These are phyloP conservation scores for Talaromyces marneffei DNA, from an alignment of 2,329 filamentous ascomycete genomes.

Conservation along the genomic window DNA sequence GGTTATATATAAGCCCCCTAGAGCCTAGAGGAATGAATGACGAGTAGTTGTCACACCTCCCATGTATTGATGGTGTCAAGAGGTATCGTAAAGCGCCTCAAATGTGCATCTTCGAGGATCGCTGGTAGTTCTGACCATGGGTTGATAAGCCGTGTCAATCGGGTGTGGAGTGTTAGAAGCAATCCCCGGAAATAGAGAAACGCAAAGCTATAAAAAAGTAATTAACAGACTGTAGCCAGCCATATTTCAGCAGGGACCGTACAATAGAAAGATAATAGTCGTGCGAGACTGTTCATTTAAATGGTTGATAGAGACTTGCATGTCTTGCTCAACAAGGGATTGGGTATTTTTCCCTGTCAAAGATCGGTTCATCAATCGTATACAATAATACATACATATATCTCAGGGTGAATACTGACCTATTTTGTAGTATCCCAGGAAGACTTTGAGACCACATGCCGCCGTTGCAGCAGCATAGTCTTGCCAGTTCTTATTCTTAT, in stretches of 20 bases:
- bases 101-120: not conserved
- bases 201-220: not conserved
- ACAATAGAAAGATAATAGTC: not conserved
- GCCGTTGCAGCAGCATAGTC: slow-evolving; percentile 26
- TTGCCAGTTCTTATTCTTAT: slow-evolving; percentile 35
- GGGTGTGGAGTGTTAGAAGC: not conserved
- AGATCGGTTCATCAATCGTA: not conserved
- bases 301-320: not conserved
- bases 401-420: not conserved
- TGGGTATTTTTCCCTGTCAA: not conserved
- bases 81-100: not conserved
- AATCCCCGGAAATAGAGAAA: not conserved
- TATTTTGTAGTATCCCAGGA: not conserved
- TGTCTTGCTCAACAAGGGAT: not conserved
- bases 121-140: not conserved
- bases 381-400: not conserved
- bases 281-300: not conserved
- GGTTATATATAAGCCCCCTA: not conserved
- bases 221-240: not conserved
- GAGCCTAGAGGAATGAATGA: not conserved
- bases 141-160: not conserved
- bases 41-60: not conserved
- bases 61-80: not conserved
- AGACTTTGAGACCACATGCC: slow-evolving; percentile 21
- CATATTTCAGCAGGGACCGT: not conserved